Conservation (phyloP, 345 rosid species). For the Murraya paniculata region DNA sequence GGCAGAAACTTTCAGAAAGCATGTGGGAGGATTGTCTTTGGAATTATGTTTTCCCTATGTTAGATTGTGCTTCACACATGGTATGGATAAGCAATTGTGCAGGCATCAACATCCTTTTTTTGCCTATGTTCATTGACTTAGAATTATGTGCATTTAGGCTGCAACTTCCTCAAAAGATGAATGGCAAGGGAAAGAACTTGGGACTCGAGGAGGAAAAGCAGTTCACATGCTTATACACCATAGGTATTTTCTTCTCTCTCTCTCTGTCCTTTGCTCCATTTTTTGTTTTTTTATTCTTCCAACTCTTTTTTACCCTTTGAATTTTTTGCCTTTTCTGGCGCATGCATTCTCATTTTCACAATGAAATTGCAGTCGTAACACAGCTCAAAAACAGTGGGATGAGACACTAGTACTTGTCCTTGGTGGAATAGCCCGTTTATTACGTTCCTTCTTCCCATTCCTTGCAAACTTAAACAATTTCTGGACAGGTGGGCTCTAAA, state of each 20-base stretch:
- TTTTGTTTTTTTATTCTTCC: background rate
- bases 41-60: conserved; percentile 90
- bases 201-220: conserved; percentile 93
- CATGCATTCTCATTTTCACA: conserved; percentile 14
- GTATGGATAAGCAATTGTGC: conserved; percentile 35
- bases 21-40: conserved; percentile 99
- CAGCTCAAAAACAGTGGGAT: conserved; percentile 99
- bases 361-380: conserved; percentile 75
- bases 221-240: conserved; percentile 99
- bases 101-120: conserved; percentile 9
- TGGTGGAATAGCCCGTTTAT: conserved; percentile 88
- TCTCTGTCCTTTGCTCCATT: background rate
- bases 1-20: conserved; percentile 80
- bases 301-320: background rate
- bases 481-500: conserved; percentile 66
- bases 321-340: conserved; percentile 6
- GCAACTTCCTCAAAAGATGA: conserved; percentile 99
- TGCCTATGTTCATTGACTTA: background rate
- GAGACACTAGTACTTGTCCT: conserved; percentile 94
- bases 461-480: conserved; percentile 72
- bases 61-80: conserved; percentile 92
- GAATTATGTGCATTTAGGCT: conserved; percentile 53
- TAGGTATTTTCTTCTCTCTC: conserved; percentile 41
- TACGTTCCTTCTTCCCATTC: conserved; percentile 90
- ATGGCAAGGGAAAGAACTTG: conserved; percentile 97